Percentiles rank a stretch among this genome's conserved stretches.
phyloP scores from a whole-genome alignment of 1,284 basidiomycete genomes.

The Pulveroboletus sp. region DNA sequence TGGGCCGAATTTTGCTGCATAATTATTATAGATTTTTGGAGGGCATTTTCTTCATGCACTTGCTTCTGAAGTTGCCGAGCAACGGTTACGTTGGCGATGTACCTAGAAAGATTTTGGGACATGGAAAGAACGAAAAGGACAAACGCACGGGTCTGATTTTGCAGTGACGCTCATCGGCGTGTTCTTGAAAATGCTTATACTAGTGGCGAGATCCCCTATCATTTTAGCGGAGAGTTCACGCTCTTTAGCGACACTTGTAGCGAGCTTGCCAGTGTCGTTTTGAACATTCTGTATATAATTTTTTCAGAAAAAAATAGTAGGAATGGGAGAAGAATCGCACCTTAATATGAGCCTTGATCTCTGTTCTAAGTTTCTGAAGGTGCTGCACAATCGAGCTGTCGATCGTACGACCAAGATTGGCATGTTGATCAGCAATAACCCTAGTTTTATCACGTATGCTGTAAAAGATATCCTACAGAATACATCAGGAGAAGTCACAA shows the following conservation, averaged over 20 bases:
- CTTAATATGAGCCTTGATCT: slow-evolving; percentile 98
- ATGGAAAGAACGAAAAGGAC: not conserved
- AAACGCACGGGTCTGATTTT: slow-evolving; percentile 81
- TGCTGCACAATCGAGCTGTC: slow-evolving; percentile 98
- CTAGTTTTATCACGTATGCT: slow-evolving; percentile 93
- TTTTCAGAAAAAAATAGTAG: not conserved
- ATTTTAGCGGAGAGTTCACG: slow-evolving; percentile 87
- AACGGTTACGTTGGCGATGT: slow-evolving; percentile 79
- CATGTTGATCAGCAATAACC: slow-evolving; percentile 93
- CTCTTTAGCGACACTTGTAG: slow-evolving; percentile 91
- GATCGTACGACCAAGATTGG: slow-evolving; percentile 94
- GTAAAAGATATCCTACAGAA: slow-evolving; percentile 85
- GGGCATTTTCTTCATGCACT: slow-evolving; percentile 95
- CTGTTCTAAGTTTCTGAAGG: slow-evolving; percentile 88
- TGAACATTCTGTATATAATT: slow-evolving; percentile 82
- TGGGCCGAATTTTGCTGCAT: slow-evolving; percentile 98
- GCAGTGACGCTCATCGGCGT: slow-evolving; percentile 87
- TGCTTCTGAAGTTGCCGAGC: slow-evolving; percentile 88
- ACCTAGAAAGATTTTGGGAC: slow-evolving; percentile 39
- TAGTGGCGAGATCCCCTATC: slow-evolving; percentile 86
- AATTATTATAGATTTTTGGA: slow-evolving; percentile 98
- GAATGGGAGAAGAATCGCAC: slow-evolving; percentile 43
- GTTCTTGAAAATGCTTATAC: slow-evolving; percentile 92
- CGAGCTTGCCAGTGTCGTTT: slow-evolving; percentile 96
- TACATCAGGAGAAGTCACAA: not conserved